A percentile compares a stretch with the other conserved stretches of the same genome.
Evolutionary conservation across 352 stramenopile species (phyloP).

Genomic region (Globisporangium uncinulatum): DNA sequence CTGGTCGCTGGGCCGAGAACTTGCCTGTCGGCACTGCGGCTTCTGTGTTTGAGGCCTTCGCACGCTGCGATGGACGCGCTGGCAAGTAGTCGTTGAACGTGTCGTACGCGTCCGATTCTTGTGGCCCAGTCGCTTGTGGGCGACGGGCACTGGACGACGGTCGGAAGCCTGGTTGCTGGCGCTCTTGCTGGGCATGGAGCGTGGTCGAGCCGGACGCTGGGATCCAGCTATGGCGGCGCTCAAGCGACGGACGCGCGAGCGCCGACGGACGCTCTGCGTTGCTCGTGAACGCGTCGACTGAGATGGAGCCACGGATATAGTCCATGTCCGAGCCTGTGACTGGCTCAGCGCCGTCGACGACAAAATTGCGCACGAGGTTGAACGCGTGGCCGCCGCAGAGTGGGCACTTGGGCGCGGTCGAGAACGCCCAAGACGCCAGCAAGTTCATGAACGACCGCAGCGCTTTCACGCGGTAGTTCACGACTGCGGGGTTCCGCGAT

Average conservation of each 20-base stretch:
- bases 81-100: slow-evolving; percentile 75
- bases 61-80: slow-evolving; percentile 34
- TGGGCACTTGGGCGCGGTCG: slow-evolving; percentile 75
- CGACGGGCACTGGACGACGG: neutral
- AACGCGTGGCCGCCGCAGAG: slow-evolving; percentile 79
- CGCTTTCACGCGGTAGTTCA: slow-evolving; percentile 84
- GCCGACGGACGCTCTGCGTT: slow-evolving; percentile 18
- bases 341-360: slow-evolving; percentile 49
- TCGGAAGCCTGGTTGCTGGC: neutral
- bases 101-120: slow-evolving; percentile 41
- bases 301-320: slow-evolving; percentile 60
- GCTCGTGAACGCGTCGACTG: slow-evolving; percentile 46
- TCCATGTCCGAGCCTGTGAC: slow-evolving; percentile 57
- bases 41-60: slow-evolving; percentile 38
- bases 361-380: slow-evolving; percentile 75
- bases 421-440: slow-evolving; percentile 78
- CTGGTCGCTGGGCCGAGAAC: slow-evolving; percentile 27
- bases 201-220: slow-evolving; percentile 28
- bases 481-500: slow-evolving; percentile 59
- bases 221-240: slow-evolving; percentile 50
- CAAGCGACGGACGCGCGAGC: slow-evolving; percentile 18
- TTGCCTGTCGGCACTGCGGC: slow-evolving; percentile 25
- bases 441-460: slow-evolving; percentile 82
- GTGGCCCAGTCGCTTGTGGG: neutral
- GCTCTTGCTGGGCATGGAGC: slow-evolving; percentile 18